These are phyloP conservation scores for Aspergillus amoenus DNA, from an alignment of 2,329 filamentous ascomycete species.

Conservation along the genomic window DNA sequence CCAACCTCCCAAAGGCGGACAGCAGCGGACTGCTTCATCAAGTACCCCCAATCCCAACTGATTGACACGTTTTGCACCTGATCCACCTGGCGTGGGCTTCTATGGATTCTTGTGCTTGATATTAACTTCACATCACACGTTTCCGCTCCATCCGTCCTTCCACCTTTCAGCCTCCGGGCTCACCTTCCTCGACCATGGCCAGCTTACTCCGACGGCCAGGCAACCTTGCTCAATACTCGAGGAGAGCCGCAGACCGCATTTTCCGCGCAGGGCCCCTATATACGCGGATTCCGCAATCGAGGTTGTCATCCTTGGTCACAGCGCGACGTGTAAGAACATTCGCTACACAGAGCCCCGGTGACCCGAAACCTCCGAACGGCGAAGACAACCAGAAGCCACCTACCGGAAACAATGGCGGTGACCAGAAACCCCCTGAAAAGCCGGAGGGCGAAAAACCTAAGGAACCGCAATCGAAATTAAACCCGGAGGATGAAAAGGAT, in stretches of 20 bases:
- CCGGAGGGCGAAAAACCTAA: slow-evolving; percentile 25
- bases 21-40: slow-evolving; percentile 18
- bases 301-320: slow-evolving; percentile 38
- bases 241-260: slow-evolving; percentile 55
- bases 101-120: slow-evolving; percentile 29
- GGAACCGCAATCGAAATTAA: slow-evolving; percentile 48
- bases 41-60: slow-evolving; percentile 21
- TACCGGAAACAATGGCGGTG: slow-evolving; percentile 45
- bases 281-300: slow-evolving; percentile 39
- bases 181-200: slow-evolving; percentile 57
- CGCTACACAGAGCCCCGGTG: slow-evolving; percentile 44
- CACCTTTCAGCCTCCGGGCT: slow-evolving; percentile 28
- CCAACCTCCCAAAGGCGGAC: slow-evolving; percentile 16
- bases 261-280: slow-evolving; percentile 50
- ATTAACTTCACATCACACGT: slow-evolving; percentile 17
- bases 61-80: slow-evolving; percentile 14
- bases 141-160: slow-evolving; percentile 22
- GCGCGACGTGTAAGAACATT: slow-evolving; percentile 39
- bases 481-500: slow-evolving; percentile 55
- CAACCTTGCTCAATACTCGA: slow-evolving; percentile 63
- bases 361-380: slow-evolving; percentile 46
- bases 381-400: slow-evolving; percentile 25
- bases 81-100: slow-evolving; percentile 15
- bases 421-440: slow-evolving; percentile 29
- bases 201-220: slow-evolving; percentile 66